Evolutionary conservation across 495 filamentous ascomycete species (phyloP), one percentile per base, ranked within the genome.

Genomic region (Patellaria atrata): DNA sequence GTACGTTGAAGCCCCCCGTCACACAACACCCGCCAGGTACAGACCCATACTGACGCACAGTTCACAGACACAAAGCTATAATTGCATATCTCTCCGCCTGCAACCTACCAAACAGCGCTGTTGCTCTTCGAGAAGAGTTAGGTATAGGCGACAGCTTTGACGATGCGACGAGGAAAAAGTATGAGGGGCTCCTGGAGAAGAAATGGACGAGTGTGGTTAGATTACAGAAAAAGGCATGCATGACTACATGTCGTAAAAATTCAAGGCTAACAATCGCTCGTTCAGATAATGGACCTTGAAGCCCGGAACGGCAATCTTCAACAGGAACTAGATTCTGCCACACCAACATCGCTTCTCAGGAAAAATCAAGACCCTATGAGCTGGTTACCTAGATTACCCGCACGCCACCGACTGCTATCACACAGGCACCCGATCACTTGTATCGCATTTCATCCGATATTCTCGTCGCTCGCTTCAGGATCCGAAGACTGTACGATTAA

Each of bases 161-260:
- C 52, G 67, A 77, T 21, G 60, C 67, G 3, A 85, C 79, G 6
- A 61, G 71, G 22, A 89, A 89, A 61, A 91, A 84, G 57, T 94
- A 93, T 59, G 82, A 87, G 49, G 77, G 78, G 4, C 54, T 94
- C 13, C 53, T 94, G 52, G 86, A 93, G 63, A 91, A 86, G 63
- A 94, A 94, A 62, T 94, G 86, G 85, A 94, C 86, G 13, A 84
- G 79, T 46, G 77, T 87, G 3, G 80, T 91, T 39, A 68, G 85
- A 32, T 58, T 94, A 55, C 85, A 94, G 56, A 92, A 86, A 58
- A 93, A 84, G 77, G 82, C 79, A 54, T 22, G 59, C 37, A 37
- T n/a, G 8, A 17, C 6, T 12, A 18, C 9, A 8, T 10, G 3
- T 5, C 13, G 14, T 27, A 7, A 7, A 22, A 18, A 14, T 22